Evolutionary conservation across 768 basidiomycete species (phyloP), one percentile per base, ranked within the genome.

Genomic region (Lactarius sp.): DNA sequence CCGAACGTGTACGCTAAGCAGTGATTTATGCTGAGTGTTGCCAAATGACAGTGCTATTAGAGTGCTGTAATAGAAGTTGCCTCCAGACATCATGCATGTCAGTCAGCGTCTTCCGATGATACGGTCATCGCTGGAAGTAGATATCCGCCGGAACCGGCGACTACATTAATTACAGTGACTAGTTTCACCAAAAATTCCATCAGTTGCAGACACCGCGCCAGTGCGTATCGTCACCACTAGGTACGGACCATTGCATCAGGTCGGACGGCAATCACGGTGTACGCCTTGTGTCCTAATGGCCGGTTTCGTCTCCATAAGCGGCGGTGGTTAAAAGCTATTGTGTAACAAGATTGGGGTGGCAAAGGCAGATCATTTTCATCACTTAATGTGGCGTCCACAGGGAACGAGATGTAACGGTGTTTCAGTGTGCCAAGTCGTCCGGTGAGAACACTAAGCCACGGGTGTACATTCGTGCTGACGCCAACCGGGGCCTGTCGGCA

Each of bases 1-100:
- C 54, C 54, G 54, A 51, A 8, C 12, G 7, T 33, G 54, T 61
- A 56, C 37, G 60, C 54, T 56, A 51, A 51, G 39, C 37, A 56
- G 39, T 50, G n/a, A 37, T 22, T 9, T 46, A 46, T 57, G 50
- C 33, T 52, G 56, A 37, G 56, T 58, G 34, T 46, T 52, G 36
- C 20, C 14, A 12, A 18, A 57, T 58, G 56, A 52, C 55, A 42
- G 27, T 27, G 27, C 27, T 27, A 27, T 27, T n/a, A 36, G 6
- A 14, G 41, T 42, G 14, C 8, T 44, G 44, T n/a, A 2, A 47
- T 20, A 7, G 22, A 12, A 33, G 27, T 8, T 50, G 55, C 51
- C 33, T 33, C 41, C 20, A n/a, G 46, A 58, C 18, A 20, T 39
- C 41, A 31, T 42, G 13, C 1, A 2, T 20, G 20, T 20, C 42